These are phyloP conservation scores for Euphrasia confusa DNA, from an alignment of 257 asterid genomes.

Conservation along the genomic window DNA sequence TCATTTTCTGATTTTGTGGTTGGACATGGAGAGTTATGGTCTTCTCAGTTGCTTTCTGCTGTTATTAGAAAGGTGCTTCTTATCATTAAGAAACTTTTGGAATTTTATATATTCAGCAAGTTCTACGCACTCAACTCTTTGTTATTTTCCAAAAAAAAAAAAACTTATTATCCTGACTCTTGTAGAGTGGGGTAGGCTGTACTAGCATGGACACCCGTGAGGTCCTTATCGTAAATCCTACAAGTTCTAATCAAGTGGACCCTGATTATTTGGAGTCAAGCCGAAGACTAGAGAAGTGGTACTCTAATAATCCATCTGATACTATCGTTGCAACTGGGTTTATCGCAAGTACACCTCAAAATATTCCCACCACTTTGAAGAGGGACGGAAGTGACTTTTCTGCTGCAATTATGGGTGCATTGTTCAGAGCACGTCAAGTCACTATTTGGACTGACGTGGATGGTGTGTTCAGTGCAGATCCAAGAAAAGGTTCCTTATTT, in stretches of 20 bases:
- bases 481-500: slow-evolving; percentile 70
- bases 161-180: slow-evolving; percentile 14
- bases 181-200: slow-evolving; percentile 72
- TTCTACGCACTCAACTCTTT: neutral
- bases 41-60: slow-evolving; percentile 76
- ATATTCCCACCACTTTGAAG: slow-evolving; percentile 94
- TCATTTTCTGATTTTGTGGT: slow-evolving; percentile 98
- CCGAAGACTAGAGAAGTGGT: slow-evolving; percentile 79
- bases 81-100: slow-evolving; percentile 21
- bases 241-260: slow-evolving; percentile 81
- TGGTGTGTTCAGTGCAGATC: slow-evolving; percentile 98
- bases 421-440: slow-evolving; percentile 82
- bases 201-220: slow-evolving; percentile 96
- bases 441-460: slow-evolving; percentile 99
- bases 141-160: neutral
- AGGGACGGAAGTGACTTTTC: slow-evolving; percentile 99
- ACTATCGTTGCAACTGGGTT: slow-evolving; percentile 91
- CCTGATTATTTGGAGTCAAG: slow-evolving; percentile 85
- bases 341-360: slow-evolving; percentile 83
- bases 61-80: slow-evolving; percentile 71
- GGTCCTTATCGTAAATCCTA: slow-evolving; percentile 84
- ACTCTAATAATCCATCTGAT: slow-evolving; percentile 52
- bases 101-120: slow-evolving; percentile 17
- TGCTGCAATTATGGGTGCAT: slow-evolving; percentile 97
- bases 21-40: slow-evolving; percentile 98